phyloP scores from a whole-genome alignment of 306 rosid species.

The Trifolium repens region DNA sequence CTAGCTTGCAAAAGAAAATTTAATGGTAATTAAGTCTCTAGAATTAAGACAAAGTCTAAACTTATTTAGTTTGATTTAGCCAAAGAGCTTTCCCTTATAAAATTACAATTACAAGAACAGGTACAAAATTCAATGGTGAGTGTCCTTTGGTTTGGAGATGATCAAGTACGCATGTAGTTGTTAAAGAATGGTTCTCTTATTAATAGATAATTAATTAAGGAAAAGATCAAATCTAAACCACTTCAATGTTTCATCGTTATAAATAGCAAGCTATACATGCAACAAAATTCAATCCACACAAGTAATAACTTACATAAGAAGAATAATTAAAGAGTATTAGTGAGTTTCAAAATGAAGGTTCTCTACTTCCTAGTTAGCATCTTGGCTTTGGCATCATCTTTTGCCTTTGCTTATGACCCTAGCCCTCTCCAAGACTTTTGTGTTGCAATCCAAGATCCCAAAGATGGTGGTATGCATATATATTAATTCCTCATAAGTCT shows the following conservation, averaged over 20 bases:
- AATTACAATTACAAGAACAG: not conserved
- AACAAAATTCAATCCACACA: not conserved
- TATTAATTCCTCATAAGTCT: not conserved
- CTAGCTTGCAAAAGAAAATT: not conserved
- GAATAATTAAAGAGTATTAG: not conserved
- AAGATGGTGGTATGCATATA: not conserved
- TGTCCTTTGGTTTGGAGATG: not conserved
- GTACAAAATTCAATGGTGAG: not conserved
- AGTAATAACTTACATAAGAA: too few species aligned
- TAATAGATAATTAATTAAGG: not conserved
- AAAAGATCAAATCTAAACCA: not conserved
- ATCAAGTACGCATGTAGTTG: not conserved
- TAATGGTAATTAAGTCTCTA: not conserved
- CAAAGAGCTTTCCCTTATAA: not conserved
- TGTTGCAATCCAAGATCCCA: not conserved
- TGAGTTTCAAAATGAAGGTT: not conserved
- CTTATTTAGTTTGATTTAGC: not conserved
- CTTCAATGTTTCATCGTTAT: not conserved
- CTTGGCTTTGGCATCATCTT: not conserved
- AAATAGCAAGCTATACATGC: not conserved
- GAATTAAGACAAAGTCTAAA: not conserved
- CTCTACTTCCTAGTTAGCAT: not conserved
- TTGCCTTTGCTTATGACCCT: not conserved
- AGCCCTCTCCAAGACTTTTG: not conserved
- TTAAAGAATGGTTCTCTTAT: not conserved